Percentiles rank a stretch among this genome's conserved stretches.
Conservation (phyloP, 2,329 filamentous ascomycete species). For the Lizonia empirigonia region DNA sequence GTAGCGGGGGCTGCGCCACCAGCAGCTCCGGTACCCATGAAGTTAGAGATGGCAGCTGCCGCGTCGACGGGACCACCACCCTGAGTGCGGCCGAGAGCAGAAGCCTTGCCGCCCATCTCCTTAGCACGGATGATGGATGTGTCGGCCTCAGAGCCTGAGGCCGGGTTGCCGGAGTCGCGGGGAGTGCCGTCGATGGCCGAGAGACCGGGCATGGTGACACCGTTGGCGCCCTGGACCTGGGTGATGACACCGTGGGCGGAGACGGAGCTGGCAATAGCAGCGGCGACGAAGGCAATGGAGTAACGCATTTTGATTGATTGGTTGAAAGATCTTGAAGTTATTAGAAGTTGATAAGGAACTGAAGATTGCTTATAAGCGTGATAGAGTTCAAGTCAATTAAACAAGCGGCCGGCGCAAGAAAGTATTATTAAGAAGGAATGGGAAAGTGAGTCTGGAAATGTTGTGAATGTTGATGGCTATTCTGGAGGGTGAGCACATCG, state of each 20-base stretch:
- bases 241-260: slow-evolving; percentile 65
- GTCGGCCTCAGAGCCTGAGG: slow-evolving; percentile 70
- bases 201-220: slow-evolving; percentile 67
- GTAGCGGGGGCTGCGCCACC: slow-evolving; percentile 11
- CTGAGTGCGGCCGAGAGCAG: slow-evolving; percentile 68
- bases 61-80: slow-evolving; percentile 65
- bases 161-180: slow-evolving; percentile 66
- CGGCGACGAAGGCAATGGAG: slow-evolving; percentile 54
- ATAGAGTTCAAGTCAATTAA: slow-evolving; percentile 27
- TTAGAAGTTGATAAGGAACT: slow-evolving; percentile 19
- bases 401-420: slow-evolving; percentile 47
- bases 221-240: slow-evolving; percentile 63
- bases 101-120: slow-evolving; percentile 63
- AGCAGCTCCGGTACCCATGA: slow-evolving; percentile 55
- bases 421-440: slow-evolving; percentile 35
- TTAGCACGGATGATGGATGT: slow-evolving; percentile 70
- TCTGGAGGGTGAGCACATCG: slow-evolving; percentile 15
- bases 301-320: slow-evolving; percentile 54
- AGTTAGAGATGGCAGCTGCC: slow-evolving; percentile 61
- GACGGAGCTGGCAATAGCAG: slow-evolving; percentile 55
- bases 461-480: slow-evolving; percentile 37
- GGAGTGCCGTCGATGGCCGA: slow-evolving; percentile 69
- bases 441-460: slow-evolving; percentile 39
- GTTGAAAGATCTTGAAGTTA: slow-evolving; percentile 14
- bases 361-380: slow-evolving; percentile 24